phyloP scores from a whole-genome alignment of 2,329 filamentous ascomycete species.

The Cryphonectria carpinicola region DNA sequence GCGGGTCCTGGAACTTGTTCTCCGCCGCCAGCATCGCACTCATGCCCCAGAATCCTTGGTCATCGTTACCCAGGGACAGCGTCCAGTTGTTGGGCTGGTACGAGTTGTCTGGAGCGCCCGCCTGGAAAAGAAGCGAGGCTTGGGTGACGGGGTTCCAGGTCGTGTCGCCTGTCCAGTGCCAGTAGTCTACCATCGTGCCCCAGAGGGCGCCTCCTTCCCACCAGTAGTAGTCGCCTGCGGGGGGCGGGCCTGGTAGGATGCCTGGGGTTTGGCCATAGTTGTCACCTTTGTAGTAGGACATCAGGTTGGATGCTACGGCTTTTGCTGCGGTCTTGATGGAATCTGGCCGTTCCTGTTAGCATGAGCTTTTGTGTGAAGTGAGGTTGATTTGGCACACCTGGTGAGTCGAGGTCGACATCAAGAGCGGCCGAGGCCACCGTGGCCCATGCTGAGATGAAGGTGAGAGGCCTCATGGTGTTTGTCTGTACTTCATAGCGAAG shows the following conservation, averaged over 20 bases:
- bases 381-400: conserved; percentile 16
- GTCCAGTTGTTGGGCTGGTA: conserved; percentile 39
- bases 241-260: conserved; percentile 53
- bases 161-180: conserved; percentile 63
- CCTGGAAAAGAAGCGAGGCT: conserved; percentile 35
- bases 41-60: conserved; percentile 70
- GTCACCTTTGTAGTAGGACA: conserved; percentile 50
- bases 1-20: conserved; percentile 58
- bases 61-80: conserved; percentile 56
- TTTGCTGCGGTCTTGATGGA: conserved; percentile 43
- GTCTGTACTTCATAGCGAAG: conserved; percentile 7
- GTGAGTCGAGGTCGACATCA: conserved; percentile 28
- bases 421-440: conserved; percentile 19
- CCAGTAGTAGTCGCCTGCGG: conserved; percentile 62
- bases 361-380: no score
- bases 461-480: conserved; percentile 10
- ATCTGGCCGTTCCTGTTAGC: conserved; percentile 16
- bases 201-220: conserved; percentile 69
- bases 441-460: conserved; percentile 19
- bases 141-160: conserved; percentile 55
- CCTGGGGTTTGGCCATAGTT: conserved; percentile 48
- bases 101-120: conserved; percentile 34
- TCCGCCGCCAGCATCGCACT: conserved; percentile 58
- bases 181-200: conserved; percentile 66
- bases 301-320: conserved; percentile 48